Base-by-base conservation (phyloP, 2,329 filamentous ascomycete species). In the Teratosphaeria pseudoeucalypti region DNA sequence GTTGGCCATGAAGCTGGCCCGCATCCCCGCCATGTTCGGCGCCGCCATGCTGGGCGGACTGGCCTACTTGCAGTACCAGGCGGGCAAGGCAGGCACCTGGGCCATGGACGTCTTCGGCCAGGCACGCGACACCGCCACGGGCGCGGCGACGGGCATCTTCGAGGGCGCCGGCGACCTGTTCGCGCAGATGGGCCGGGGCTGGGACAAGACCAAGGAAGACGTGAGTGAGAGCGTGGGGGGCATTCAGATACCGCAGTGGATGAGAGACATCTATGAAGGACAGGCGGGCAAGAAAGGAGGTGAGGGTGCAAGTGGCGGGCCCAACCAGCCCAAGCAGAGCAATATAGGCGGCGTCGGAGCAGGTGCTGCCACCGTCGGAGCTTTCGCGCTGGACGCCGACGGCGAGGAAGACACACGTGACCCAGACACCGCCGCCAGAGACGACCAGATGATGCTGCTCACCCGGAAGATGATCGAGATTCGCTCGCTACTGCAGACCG, bases 381-480 rank as follows among this genome's bases (percentile, higher is more conserved):
- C 89, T 0, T 90, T 95, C 71, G 90, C 87, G 43, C 87, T 92
- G 67, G 85, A 90, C 26, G 80, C 86, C 60, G 83, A 85, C 2
- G 76, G 79, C 3, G 80, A 83, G 47, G 84, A 92, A 39, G 84
- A 87, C 63, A 74, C 79, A 4, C 79, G 85, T 58, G 78, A 80
- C 9, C 79, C 77, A 23, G 84, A 87, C 59, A 85, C 88, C 69
- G 80, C 82, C 55, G 89, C 90, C 19, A 85, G 85, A 68, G 94
- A 99, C 69, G 94, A 99, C 72, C 94, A 99, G 75, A 99, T 99
- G 92, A 99, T 99, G 94, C 81, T 96, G 66, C 79, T 99, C 70
- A 99, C 95, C 1, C 92, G 94, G 78, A 97, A 97, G 77, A 99
- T 99, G 94, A 99, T 99, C 70, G 94, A 99, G 78, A 97, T 99